Evolutionary conservation across 371 early-diverging fungal genomes (phyloP), one percentile per base, ranked within the genome.

Genomic region (Umbelopsis sp.): DNA sequence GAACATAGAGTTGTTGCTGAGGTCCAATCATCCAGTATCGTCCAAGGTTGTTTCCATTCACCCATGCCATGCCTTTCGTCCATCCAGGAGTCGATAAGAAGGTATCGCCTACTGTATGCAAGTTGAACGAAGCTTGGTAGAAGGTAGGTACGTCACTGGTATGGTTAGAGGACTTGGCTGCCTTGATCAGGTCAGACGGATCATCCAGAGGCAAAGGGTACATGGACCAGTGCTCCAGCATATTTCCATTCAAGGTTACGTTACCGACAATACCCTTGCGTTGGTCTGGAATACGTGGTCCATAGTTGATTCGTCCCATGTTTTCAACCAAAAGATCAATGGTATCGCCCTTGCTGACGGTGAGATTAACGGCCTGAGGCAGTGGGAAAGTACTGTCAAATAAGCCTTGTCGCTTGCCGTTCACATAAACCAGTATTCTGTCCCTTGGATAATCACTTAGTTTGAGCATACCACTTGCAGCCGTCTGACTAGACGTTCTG

Each of bases 261-360:
- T 44, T 64, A 3, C 64, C 64, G 24, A 64, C 24, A 14, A 64
- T 64, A 44, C 64, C 64, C 64, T 64, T 64, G 9, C 44, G 18
- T 29, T 64, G 64, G 24, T 64, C 64, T 7, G 64, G 64, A 8
- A 64, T 64, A 41, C 64, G 37, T 4, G 44, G 29, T 6, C 46
- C 64, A 44, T 64, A 64, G 46, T 64, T 64, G 44, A 64, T 46
- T 18, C 64, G 64, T 8, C 64, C 64, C 20, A 41, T n/a, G 46
- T 64, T 44, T 44, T 64, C 64, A 12, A 64, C 64, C 11, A 64
- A 22, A 1, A 46, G 22, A 18, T 64, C 64, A 12, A 64, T 22
- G 20, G 16, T 25, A 44, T 64, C 64, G 9, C 25, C 25, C 25
- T 37, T 37, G 32, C 25, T 44, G 20, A 64, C 25, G 11, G 22